Evolutionary conservation across 1,139 yeast genomes (phyloP).

Genomic region (Yamadazyma trypodendri): DNA sequence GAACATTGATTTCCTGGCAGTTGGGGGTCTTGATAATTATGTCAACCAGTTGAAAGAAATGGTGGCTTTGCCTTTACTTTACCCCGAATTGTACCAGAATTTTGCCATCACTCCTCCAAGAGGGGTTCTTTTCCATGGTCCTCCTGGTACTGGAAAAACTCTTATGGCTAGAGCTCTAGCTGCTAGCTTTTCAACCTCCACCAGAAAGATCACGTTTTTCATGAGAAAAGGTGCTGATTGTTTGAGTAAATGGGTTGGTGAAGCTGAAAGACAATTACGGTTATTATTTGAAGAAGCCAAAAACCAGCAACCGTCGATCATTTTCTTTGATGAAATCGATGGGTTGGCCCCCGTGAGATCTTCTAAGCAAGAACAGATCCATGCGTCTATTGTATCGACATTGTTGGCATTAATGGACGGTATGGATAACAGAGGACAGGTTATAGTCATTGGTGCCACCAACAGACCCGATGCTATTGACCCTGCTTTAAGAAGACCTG

Average conservation of each 20-base stretch:
- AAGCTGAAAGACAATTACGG: conserved; percentile 92
- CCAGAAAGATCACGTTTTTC: conserved; percentile 85
- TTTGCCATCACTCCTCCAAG: conserved; percentile 95
- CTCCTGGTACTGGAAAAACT: conserved; percentile 99
- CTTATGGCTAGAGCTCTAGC: conserved; percentile 97
- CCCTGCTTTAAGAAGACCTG: conserved; percentile 96
- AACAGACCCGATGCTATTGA: conserved; percentile 97
- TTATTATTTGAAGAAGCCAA: conserved; percentile 93
- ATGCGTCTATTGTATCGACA: conserved; percentile 95
- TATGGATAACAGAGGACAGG: conserved; percentile 96
- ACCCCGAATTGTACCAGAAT: conserved; percentile 90
- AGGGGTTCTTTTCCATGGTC: conserved; percentile 97
- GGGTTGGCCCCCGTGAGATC: conserved; percentile 98
- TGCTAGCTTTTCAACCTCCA: conserved; percentile 84
- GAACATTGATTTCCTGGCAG: conserved; percentile 83
- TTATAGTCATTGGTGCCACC: conserved; percentile 96
- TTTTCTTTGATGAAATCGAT: conserved; percentile 95
- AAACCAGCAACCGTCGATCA: conserved; percentile 92
- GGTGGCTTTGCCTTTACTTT: conserved; percentile 90
- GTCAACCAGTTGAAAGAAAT: conserved; percentile 92
- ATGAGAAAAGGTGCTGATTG: conserved; percentile 99
- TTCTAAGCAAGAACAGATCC: conserved; percentile 95
- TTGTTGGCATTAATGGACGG: conserved; percentile 97
- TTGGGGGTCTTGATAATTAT: conserved; percentile 91
- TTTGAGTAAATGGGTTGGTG: conserved; percentile 98